Conservation (phyloP, 164 flowering plant species). For the Dillenia suffruticosa region DNA sequence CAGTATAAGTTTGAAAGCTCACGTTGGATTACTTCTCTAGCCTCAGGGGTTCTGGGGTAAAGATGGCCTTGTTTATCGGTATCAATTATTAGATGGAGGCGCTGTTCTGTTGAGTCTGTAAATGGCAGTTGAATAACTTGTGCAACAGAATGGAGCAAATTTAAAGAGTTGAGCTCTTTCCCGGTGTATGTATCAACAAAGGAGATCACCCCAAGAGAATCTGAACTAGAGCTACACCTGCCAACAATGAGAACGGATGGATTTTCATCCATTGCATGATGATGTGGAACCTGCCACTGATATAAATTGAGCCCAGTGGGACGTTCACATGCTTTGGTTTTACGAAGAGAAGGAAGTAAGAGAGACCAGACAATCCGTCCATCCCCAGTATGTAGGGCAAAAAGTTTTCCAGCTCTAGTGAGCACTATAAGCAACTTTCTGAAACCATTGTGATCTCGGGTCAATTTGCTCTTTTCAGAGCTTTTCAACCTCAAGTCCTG, state of each 20-base stretch:
- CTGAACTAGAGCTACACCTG: constrained; percentile 51
- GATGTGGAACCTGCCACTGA: constrained; percentile 96
- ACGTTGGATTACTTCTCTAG: constrained; percentile 44
- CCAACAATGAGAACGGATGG: constrained; percentile 93
- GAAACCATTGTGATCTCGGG: constrained; percentile 94
- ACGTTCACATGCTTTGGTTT: constrained; percentile 52
- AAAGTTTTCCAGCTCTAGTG: constrained; percentile 80
- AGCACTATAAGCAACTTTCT: constrained; percentile 88
- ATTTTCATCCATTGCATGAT: constrained; percentile 89
- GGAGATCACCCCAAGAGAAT: constrained; percentile 67
- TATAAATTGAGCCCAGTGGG: constrained; percentile 63
- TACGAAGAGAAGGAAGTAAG: constrained; percentile 51
- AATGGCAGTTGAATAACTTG: constrained; percentile 77
- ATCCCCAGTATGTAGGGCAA: constrained; percentile 92
- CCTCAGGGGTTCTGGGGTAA: constrained; percentile 75
- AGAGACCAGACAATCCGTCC: constrained; percentile 91
- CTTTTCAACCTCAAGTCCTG: constrained; percentile 82
- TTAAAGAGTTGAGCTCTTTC: constrained; percentile 46
- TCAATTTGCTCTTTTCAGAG: constrained; percentile 90
- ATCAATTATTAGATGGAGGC: constrained; percentile 81
- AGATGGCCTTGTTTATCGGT: constrained; percentile 46
- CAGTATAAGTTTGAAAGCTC: constrained; percentile 77
- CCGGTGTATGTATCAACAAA: constrained; percentile 90
- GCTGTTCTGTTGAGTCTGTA: constrained; percentile 85
- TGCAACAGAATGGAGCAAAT: constrained; percentile 51